phyloP scores from a whole-genome alignment of 2,329 filamentous ascomycete genomes.

The Aspergillus sp. region DNA sequence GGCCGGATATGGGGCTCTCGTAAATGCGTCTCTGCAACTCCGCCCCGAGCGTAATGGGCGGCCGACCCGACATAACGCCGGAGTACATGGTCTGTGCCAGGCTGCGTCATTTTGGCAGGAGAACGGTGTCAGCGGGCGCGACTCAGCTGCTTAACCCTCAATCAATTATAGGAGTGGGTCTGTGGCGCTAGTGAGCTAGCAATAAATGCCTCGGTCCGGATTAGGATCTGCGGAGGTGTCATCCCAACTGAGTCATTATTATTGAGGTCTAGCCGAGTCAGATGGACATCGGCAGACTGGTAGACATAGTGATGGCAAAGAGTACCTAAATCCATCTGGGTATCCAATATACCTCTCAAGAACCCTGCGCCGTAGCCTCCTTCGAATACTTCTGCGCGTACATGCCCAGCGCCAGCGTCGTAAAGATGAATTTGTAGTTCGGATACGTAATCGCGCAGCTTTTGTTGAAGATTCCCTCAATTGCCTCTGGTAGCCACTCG shows the following conservation, averaged over 20 bases:
- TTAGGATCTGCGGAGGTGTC: not conserved
- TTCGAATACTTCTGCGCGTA: slow-evolving; percentile 5
- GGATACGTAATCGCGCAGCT: slow-evolving; percentile 93
- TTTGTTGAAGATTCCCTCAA: slow-evolving; percentile 93
- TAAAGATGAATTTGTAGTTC: slow-evolving; percentile 82
- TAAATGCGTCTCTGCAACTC: too few species aligned
- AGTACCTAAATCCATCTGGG: not conserved
- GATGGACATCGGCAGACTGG: not conserved
- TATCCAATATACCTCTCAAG: not conserved
- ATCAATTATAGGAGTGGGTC: not conserved
- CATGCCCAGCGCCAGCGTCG: slow-evolving; percentile 9
- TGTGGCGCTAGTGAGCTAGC: not conserved
- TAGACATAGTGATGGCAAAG: not conserved
- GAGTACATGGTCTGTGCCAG: not conserved
- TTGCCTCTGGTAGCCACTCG: slow-evolving; percentile 92
- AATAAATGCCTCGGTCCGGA: slow-evolving; percentile 4
- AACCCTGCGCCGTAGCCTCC: not conserved
- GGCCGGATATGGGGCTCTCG: not conserved
- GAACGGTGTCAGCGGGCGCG: slow-evolving; percentile 3
- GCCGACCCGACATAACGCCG: too few species aligned
- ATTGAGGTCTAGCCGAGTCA: not conserved
- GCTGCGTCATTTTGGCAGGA: slow-evolving; percentile 1
- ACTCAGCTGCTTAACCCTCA: slow-evolving; percentile 2
- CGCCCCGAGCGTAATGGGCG: too few species aligned
- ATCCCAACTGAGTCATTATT: slow-evolving; percentile 4